Evolutionary conservation across 805 yeast species (phyloP), one percentile per base, ranked within the genome.

Genomic region (Hanseniaspora occidentalis): DNA sequence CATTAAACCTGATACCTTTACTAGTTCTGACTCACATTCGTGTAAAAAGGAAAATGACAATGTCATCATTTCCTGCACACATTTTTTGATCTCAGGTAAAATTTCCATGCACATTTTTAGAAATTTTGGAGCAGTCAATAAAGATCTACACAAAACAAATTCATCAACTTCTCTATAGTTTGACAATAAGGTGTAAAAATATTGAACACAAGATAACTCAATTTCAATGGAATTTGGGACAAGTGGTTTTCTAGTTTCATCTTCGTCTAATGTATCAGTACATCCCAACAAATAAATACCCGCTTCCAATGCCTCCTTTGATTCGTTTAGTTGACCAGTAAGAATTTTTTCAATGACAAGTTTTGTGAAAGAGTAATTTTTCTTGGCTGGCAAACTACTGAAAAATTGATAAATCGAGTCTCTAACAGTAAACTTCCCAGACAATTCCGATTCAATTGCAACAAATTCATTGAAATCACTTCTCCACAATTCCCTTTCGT

Each of bases 371-470:
- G 29, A 13, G 33, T 14, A 17, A 42, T 20, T 42, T 43, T 40
- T n/a, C 33, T 38, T 21, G 42, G 37, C 61, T 27, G 69, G 64
- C 26, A 77, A 48, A 17, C 74, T 77, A 0, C 71, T 58, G 4
- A 83, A 47, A 25, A 74, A 69, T 22, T 79, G 84, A 21, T 66
- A 64, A 1, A 78, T 62, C 0, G 81, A 69, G 37, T 77, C 80
- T 40, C 97, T 70, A 1, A 78, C 70, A 2, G 70, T 57, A 8
- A 60, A 58, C 4, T 70, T 72, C 0, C 77, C 61, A 0, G 78
- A 61, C 24, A 86, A 66, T 1, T 85, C 95, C 2, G 84, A 67
- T 42, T 83, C 86, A 26, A 75, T 79, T 2, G 86, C 72, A 5
- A 84, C 82, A 55, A 75, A 85, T 3, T 57, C 59, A 51, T 86